Evolutionary conservation across 495 filamentous ascomycete genomes (phyloP), one percentile per base, ranked within the genome.

Genomic region (Daldinia concentrica): DNA sequence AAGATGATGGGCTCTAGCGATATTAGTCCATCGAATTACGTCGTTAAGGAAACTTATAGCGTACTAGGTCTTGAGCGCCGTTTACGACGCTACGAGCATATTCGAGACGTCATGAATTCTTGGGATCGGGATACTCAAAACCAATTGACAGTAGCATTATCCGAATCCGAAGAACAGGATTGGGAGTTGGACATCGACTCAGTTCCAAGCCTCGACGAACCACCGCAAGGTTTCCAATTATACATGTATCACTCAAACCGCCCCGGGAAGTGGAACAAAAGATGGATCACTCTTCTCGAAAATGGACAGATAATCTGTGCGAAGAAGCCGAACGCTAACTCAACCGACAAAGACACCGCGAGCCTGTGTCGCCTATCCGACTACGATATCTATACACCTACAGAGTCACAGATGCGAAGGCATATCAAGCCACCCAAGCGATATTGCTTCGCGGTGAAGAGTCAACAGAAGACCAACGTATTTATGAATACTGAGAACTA

Each of bases 41-140:
- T 95, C 15, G 71, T 98, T 1, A 77, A 94, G 36, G 95, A 99
- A 77, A 87, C 85, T 0, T 98, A 92, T 75, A 78, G 81, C 19
- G 84, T 87, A 39, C 80, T 95, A 1, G 93, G 93, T n/a, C 83
- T 99, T 3, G 91, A 96, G 75, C 88, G 95, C 51, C 89, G 92
- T 4, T 77, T 99, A 26, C 92, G 95, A 12, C 89, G 87, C 7
- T 98, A 97, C 77, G 95, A 99, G 81, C 88, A 87, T 66, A 85
- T 98, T 27, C 87, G 93, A 37, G 93, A 97, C 78, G 87, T 97
- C 27, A 85, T 98, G 86, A 96, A 95, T 77, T 95, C 93, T 3
- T 99, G 95, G 95, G 89, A 95, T 36, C 80, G 84, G 15, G 94
- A 97, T 76, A 82, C 83, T 1, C 86, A 91, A 68, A 95, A 95